Evolutionary conservation across 176 grass and related monocot species (phyloP).

Genomic region (Zoysia japonica): DNA sequence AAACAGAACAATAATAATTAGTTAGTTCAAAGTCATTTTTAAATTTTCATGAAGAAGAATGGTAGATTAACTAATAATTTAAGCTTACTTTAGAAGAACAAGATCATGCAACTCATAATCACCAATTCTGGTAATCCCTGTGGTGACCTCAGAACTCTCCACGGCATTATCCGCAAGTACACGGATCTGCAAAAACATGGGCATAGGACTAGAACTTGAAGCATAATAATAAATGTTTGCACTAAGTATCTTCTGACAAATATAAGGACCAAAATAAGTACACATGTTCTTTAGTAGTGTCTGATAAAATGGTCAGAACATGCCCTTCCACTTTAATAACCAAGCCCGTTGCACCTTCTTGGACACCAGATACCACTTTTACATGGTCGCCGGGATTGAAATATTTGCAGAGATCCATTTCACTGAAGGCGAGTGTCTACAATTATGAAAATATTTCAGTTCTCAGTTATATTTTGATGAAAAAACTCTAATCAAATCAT

Average conservation of each 20-base stretch:
- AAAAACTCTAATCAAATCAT: too few species aligned
- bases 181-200: slow-evolving; percentile 65
- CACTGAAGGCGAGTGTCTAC: slow-evolving; percentile 72
- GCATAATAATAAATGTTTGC: slow-evolving; percentile 3
- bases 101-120: slow-evolving; percentile 88
- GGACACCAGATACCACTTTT: slow-evolving; percentile 75
- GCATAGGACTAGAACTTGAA: slow-evolving; percentile 26
- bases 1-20: slow-evolving; percentile 28
- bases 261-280: slow-evolving; percentile 26
- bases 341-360: slow-evolving; percentile 71
- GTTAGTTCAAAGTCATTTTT: slow-evolving; percentile 23
- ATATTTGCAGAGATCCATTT: slow-evolving; percentile 75
- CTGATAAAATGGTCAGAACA: slow-evolving; percentile 77
- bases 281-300: slow-evolving; percentile 86
- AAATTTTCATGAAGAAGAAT: slow-evolving; percentile 25
- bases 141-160: slow-evolving; percentile 82
- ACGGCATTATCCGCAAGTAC: slow-evolving; percentile 81
- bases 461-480: background rate
- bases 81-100: slow-evolving; percentile 75
- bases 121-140: slow-evolving; percentile 70
- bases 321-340: slow-evolving; percentile 79
- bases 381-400: slow-evolving; percentile 90
- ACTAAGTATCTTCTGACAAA: slow-evolving; percentile 1
- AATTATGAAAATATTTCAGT: slow-evolving; percentile 25
- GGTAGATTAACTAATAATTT: background rate